A percentile compares a stretch with the other conserved stretches of the same genome.
Evolutionary conservation across 495 filamentous ascomycete genomes (phyloP).

Genomic region (Cenococcum geophilum): DNA sequence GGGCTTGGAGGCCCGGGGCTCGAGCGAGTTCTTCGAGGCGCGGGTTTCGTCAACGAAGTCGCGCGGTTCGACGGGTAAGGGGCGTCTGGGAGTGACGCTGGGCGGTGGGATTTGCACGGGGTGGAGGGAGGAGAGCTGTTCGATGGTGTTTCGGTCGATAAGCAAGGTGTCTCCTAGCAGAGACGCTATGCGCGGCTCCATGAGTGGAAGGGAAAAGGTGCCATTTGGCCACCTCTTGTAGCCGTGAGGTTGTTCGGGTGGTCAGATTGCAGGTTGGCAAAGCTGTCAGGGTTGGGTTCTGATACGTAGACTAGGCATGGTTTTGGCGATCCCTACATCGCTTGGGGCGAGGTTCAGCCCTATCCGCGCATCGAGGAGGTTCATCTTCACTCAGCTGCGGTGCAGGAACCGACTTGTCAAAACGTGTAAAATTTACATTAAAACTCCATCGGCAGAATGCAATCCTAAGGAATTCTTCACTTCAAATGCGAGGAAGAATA

Average conservation of each 20-base stretch:
- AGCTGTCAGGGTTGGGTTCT: too few relatives aligned
- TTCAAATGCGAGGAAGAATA: neutral
- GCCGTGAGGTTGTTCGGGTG: neutral
- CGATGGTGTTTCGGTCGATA: constrained; percentile 8
- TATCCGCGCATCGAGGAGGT: too few relatives aligned
- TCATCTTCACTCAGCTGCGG: too few relatives aligned
- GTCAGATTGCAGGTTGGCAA: too few relatives aligned
- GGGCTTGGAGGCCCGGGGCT: neutral
- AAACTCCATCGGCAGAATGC: too few relatives aligned
- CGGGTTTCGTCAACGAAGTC: neutral
- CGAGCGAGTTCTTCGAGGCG: neutral
- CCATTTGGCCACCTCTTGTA: neutral
- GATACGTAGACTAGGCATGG: too few relatives aligned
- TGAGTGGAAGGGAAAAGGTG: neutral
- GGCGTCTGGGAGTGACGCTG: neutral
- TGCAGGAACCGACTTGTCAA: too few relatives aligned
- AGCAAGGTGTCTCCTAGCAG: constrained; percentile 13
- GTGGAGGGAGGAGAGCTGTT: neutral
- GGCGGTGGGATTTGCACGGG: neutral
- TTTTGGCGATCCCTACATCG: too few relatives aligned
- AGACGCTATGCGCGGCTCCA: constrained; percentile 25
- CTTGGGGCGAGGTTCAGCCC: too few relatives aligned
- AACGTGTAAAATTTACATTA: too few relatives aligned
- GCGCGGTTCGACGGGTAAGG: neutral
- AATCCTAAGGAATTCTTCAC: neutral